A percentile compares a stretch with the other conserved stretches of the same genome.
phyloP scores from a whole-genome alignment of 2,329 filamentous ascomycete genomes.

The Scedosporium boydii region DNA sequence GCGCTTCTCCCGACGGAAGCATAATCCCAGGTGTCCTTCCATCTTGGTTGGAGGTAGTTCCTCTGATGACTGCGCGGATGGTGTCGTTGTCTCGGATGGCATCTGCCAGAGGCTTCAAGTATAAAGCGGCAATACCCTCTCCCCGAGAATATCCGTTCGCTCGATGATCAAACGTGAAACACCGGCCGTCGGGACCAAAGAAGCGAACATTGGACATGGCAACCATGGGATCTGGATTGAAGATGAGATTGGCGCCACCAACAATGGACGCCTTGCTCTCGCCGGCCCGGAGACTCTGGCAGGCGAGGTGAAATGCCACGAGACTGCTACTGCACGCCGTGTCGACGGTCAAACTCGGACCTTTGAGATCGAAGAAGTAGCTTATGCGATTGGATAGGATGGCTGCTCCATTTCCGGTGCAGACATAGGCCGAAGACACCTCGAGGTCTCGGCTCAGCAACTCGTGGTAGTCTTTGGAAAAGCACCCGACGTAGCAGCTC shows the following conservation, averaged over 20 bases:
- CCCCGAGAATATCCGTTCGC: slow-evolving; percentile 34
- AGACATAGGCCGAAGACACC: slow-evolving; percentile 12
- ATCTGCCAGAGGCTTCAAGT: slow-evolving; percentile 32
- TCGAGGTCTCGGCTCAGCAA: background rate
- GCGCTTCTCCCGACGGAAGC: slow-evolving; percentile 21
- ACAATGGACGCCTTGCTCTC: slow-evolving; percentile 21
- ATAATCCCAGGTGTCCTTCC: slow-evolving; percentile 30
- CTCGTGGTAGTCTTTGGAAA: slow-evolving; percentile 9
- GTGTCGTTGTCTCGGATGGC: slow-evolving; percentile 32
- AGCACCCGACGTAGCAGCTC: slow-evolving; percentile 10
- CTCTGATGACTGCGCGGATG: slow-evolving; percentile 24
- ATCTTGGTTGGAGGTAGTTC: slow-evolving; percentile 25
- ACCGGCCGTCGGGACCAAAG: slow-evolving; percentile 22
- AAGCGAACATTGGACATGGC: slow-evolving; percentile 13
- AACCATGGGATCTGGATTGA: slow-evolving; percentile 17
- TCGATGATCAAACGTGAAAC: slow-evolving; percentile 19
- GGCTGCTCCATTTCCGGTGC: background rate
- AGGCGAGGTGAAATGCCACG: slow-evolving; percentile 21
- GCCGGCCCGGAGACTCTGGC: slow-evolving; percentile 15
- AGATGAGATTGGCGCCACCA: slow-evolving; percentile 21
- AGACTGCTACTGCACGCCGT: slow-evolving; percentile 27
- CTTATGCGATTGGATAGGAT: slow-evolving; percentile 21
- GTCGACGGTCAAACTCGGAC: slow-evolving; percentile 21
- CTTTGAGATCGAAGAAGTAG: slow-evolving; percentile 22
- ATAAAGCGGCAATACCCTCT: slow-evolving; percentile 24